phyloP scores from a whole-genome alignment of 345 rosid species.

The Trapa bicornis region DNA sequence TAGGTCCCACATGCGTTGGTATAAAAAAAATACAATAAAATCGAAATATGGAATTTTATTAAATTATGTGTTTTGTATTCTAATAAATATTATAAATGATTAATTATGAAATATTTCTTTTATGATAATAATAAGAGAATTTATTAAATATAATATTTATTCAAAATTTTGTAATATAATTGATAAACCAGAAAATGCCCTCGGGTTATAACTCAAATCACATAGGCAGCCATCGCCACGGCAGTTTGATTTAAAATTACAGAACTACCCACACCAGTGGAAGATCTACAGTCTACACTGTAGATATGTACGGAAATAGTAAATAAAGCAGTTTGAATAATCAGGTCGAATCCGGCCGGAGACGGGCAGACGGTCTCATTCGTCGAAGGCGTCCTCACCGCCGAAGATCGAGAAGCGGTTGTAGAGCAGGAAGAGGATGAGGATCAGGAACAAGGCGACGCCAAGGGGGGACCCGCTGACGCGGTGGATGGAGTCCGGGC shows the following conservation, averaged over 20 bases:
- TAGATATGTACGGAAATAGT: neutral
- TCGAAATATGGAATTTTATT: no score
- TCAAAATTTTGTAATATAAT: no score
- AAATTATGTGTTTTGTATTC: no score
- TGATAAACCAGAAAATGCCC: neutral
- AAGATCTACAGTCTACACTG: neutral
- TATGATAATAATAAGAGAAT: no score
- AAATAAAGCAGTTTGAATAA: neutral
- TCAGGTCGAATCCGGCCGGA: no score
- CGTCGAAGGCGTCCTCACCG: constrained; percentile 6
- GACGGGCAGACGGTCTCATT: neutral
- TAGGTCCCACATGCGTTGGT: no score
- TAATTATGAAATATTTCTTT: no score
- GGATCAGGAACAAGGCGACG: constrained; percentile 10
- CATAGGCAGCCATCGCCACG: neutral
- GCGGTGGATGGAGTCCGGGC: constrained; percentile 5
- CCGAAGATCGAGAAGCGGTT: constrained; percentile 12
- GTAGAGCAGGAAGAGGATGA: constrained; percentile 11
- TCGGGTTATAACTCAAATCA: neutral
- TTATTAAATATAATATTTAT: no score
- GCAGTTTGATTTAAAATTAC: neutral
- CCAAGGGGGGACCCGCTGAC: constrained; percentile 10
- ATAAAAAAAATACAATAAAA: no score
- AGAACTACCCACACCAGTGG: neutral
- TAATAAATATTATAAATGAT: no score